Percentiles rank a stretch among this genome's conserved stretches.
Conservation (phyloP, 1,284 basidiomycete species). For the Erythrobasidium hasegawianum region DNA sequence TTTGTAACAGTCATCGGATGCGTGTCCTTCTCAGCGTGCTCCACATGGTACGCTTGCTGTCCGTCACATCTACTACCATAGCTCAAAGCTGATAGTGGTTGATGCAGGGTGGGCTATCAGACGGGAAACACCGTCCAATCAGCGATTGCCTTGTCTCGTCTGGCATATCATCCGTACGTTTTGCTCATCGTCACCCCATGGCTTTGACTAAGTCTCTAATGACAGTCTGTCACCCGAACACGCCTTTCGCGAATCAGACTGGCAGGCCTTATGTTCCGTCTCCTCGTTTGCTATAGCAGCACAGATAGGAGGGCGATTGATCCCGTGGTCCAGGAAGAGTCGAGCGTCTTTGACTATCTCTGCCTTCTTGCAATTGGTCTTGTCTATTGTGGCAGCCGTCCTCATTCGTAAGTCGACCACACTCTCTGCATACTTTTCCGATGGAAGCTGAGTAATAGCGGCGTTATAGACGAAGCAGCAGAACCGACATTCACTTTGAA, state of each 20-base stretch:
- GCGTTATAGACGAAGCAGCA: constrained; percentile 9
- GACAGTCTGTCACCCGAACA: background rate
- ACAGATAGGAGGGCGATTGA: constrained; percentile 23
- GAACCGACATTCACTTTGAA: constrained; percentile 23
- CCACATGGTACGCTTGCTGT: constrained; percentile 18
- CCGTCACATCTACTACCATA: too few species aligned
- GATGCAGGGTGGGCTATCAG: constrained; percentile 28
- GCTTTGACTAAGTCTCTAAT: background rate
- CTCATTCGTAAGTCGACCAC: constrained; percentile 7
- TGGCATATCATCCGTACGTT: constrained; percentile 19
- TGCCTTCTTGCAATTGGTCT: constrained; percentile 19
- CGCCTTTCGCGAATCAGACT: constrained; percentile 14
- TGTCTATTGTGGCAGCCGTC: constrained; percentile 23
- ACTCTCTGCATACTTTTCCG: background rate
- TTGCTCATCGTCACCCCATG: background rate
- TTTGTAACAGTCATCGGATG: constrained; percentile 22
- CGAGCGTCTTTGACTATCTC: constrained; percentile 18
- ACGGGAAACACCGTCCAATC: constrained; percentile 32
- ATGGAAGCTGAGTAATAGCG: background rate
- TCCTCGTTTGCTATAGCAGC: constrained; percentile 13
- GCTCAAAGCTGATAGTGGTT: background rate
- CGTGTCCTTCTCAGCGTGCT: constrained; percentile 24
- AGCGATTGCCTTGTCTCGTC: constrained; percentile 17
- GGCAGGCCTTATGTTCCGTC: constrained; percentile 23
- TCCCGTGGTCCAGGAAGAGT: constrained; percentile 11